phyloP scores from a whole-genome alignment of 495 filamentous ascomycete species.

The Mytilinidion resinicola region DNA sequence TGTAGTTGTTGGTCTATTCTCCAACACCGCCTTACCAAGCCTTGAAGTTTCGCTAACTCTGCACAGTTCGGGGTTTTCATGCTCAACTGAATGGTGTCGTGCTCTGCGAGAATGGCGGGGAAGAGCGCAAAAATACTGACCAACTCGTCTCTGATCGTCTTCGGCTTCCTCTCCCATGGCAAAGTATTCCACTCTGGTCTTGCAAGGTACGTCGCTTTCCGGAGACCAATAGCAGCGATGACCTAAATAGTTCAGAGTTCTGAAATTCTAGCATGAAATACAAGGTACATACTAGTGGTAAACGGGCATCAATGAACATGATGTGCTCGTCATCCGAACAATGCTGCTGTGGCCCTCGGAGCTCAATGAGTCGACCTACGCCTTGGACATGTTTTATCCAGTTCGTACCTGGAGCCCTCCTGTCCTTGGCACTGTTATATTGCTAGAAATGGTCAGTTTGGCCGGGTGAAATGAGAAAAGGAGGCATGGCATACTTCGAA shows the following conservation, averaged over 20 bases:
- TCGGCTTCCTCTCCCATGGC: background rate
- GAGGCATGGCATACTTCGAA: conserved; percentile 10
- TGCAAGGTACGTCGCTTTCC: conserved; percentile 8
- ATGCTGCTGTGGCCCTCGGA: conserved; percentile 2
- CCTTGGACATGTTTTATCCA: conserved; percentile 17
- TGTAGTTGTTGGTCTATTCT: conserved; percentile 5
- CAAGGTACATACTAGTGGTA: conserved; percentile 5
- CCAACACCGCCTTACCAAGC: conserved; percentile 6
- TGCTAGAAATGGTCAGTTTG: conserved; percentile 1
- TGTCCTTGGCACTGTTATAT: conserved; percentile 3
- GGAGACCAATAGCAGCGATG: conserved; percentile 4
- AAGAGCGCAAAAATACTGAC: conserved; percentile 5
- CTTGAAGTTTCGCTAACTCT: background rate
- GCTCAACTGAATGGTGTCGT: background rate
- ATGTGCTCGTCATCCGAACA: conserved; percentile 1
- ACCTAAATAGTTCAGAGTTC: background rate
- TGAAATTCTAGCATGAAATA: no score
- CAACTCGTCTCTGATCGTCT: conserved; percentile 4
- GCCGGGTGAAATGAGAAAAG: background rate
- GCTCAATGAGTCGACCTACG: conserved; percentile 1
- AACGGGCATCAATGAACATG: conserved; percentile 14
- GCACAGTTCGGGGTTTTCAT: background rate
- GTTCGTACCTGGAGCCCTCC: conserved; percentile 1
- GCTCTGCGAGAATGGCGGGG: conserved; percentile 7
- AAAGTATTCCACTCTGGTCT: conserved; percentile 9